Conservation (phyloP, 805 yeast genomes). For the Alloascoidea hylecoeti region DNA sequence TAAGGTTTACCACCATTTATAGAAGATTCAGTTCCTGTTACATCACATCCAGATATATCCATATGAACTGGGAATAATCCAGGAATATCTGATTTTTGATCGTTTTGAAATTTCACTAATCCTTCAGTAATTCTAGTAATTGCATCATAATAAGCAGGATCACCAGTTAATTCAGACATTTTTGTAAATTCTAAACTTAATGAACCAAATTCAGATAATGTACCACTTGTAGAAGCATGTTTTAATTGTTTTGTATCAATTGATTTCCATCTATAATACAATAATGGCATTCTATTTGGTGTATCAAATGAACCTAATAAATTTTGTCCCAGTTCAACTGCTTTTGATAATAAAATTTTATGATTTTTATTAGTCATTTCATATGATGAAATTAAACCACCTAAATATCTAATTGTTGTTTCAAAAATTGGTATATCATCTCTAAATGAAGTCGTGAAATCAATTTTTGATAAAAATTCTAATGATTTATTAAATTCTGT, state of each 20-base stretch:
- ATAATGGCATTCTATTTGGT: conserved; percentile 38
- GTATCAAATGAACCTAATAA: conserved; percentile 43
- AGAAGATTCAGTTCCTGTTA: conserved; percentile 2
- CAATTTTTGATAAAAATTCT: conserved; percentile 15
- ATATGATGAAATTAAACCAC: conserved; percentile 29
- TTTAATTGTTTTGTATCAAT: conserved; percentile 2
- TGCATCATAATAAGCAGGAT: conserved; percentile 30
- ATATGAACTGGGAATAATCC: conserved; percentile 22
- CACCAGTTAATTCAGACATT: conserved; percentile 24
- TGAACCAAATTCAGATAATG: conserved; percentile 19
- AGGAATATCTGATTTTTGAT: conserved; percentile 15
- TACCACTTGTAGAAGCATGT: conserved; percentile 15
- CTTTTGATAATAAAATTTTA: conserved; percentile 20
- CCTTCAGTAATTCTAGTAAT: conserved; percentile 21
- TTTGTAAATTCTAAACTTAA: conserved; percentile 24
- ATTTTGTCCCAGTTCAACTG: conserved; percentile 31
- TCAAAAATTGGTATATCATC: conserved; percentile 23
- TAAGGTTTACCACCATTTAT: conserved; percentile 1
- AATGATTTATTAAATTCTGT: conserved; percentile 19
- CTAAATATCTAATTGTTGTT: conserved; percentile 26
- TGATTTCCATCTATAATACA: conserved; percentile 27
- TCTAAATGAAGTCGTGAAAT: conserved; percentile 21
- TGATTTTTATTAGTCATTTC: conserved; percentile 23
- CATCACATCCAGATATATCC: conserved; percentile 28
- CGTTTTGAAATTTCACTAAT: conserved; percentile 14